Evolutionary conservation across 2,329 filamentous ascomycete species (phyloP).

Genomic region (Chalaropsis ovoidea): DNA sequence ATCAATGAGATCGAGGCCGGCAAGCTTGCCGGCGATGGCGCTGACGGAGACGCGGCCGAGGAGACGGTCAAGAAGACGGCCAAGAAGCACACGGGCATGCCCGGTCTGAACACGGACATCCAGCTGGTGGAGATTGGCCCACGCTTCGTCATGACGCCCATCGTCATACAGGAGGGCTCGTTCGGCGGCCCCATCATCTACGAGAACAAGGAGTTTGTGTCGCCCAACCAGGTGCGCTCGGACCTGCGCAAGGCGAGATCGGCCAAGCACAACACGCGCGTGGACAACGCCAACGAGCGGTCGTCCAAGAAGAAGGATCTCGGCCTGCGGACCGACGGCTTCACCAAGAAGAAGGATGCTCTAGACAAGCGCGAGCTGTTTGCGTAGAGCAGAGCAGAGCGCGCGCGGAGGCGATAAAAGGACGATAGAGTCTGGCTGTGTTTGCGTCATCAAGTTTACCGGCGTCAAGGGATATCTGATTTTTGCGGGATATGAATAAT

Average conservation of each 20-base stretch:
- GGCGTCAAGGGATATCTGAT: conserved; percentile 25
- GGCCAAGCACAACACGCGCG: conserved; percentile 62
- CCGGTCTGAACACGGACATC: conserved; percentile 58
- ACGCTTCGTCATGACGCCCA: conserved; percentile 83
- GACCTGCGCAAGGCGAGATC: conserved; percentile 71
- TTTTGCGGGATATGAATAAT: conserved; percentile 25
- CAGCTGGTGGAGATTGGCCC: conserved; percentile 88
- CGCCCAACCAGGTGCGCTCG: conserved; percentile 83
- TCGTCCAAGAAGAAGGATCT: conserved; percentile 65
- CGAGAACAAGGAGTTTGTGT: conserved; percentile 95
- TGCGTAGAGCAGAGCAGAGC: conserved; percentile 40
- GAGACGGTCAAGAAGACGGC: conserved; percentile 30
- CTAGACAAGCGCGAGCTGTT: conserved; percentile 71
- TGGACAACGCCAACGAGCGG: conserved; percentile 62
- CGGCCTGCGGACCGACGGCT: conserved; percentile 58
- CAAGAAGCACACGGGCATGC: conserved; percentile 35
- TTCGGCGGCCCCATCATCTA: conserved; percentile 96
- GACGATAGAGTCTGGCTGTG: conserved; percentile 25
- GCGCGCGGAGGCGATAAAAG: conserved; percentile 27
- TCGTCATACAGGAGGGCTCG: conserved; percentile 86
- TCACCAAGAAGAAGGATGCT: conserved; percentile 52
- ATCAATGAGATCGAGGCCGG: conserved; percentile 65
- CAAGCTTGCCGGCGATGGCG: conserved; percentile 35
- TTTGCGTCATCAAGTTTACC: conserved; percentile 25
- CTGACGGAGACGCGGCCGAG: conserved; percentile 34